Evolutionary conservation across 179 eudicot species (phyloP).

Genomic region (Heliamphora ciliata): DNA sequence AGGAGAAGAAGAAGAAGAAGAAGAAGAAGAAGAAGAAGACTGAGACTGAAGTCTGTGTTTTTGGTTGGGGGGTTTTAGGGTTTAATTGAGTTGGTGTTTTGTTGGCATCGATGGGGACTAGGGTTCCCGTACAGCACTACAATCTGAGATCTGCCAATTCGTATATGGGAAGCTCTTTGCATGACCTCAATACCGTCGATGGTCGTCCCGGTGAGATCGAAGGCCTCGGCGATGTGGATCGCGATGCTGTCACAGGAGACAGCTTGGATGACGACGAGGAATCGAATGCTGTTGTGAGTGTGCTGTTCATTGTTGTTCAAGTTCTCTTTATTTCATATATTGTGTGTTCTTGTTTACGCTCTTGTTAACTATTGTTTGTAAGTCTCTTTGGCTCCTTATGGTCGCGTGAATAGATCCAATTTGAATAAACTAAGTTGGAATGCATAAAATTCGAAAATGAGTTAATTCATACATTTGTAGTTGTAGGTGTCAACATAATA

Average conservation of each 20-base stretch:
- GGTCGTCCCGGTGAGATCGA: slow-evolving; percentile 31
- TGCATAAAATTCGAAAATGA: too few relatives aligned
- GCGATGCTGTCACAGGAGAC: slow-evolving; percentile 38
- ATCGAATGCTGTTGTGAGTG: slow-evolving; percentile 53
- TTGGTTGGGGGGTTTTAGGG: background rate
- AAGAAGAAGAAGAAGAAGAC: background rate
- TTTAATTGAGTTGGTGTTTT: slow-evolving; percentile 1
- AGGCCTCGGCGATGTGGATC: slow-evolving; percentile 34
- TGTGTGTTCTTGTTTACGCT: background rate
- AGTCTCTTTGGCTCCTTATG: background rate
- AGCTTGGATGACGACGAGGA: slow-evolving; percentile 52
- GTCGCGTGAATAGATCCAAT: too few relatives aligned
- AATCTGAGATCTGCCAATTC: slow-evolving; percentile 49
- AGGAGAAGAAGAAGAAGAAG: slow-evolving; percentile 10
- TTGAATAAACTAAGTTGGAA: too few relatives aligned
- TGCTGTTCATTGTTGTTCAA: background rate
- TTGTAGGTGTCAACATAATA: too few relatives aligned
- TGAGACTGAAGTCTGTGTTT: background rate
- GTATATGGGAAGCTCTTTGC: slow-evolving; percentile 42
- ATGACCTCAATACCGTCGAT: slow-evolving; percentile 41
- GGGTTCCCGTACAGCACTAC: slow-evolving; percentile 57
- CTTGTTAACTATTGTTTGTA: background rate
- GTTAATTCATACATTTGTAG: too few relatives aligned
- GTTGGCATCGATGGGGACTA: slow-evolving; percentile 40
- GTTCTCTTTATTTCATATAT: background rate